Conservation (phyloP, 257 asterid species). For the Rubia yunnanensis region DNA sequence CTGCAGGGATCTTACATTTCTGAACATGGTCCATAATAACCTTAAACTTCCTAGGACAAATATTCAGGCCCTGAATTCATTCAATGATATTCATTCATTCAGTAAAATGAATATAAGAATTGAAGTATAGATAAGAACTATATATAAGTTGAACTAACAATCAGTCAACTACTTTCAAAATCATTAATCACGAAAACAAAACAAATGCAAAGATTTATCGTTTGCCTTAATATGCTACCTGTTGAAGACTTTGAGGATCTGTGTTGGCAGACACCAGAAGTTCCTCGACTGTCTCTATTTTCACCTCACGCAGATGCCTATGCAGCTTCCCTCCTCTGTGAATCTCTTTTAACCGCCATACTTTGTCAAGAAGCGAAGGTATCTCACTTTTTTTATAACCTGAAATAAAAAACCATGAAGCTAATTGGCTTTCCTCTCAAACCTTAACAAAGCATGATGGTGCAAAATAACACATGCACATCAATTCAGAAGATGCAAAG, state of each 20-base stretch:
- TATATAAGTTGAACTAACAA: neutral
- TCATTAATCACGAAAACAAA: neutral
- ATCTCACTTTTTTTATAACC: neutral
- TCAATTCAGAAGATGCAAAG: neutral
- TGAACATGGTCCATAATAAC: neutral
- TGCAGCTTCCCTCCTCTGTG: neutral
- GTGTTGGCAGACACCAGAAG: neutral
- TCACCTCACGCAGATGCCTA: neutral
- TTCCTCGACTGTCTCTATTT: neutral
- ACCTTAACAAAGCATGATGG: neutral
- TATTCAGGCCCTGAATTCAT: neutral
- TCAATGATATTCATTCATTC: neutral
- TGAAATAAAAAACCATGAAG: neutral
- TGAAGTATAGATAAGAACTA: neutral
- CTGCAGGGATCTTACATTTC: neutral
- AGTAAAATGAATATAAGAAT: neutral
- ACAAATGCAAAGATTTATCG: neutral
- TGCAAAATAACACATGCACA: neutral
- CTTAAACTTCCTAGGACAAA: neutral
- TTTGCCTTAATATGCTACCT: no score
- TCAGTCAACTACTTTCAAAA: neutral
- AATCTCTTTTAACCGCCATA: neutral
- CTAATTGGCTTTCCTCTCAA: neutral
- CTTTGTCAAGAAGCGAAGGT: neutral
- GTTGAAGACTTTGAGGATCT: neutral